Conservation (phyloP, 495 filamentous ascomycete genomes). For the Podospora comata region DNA sequence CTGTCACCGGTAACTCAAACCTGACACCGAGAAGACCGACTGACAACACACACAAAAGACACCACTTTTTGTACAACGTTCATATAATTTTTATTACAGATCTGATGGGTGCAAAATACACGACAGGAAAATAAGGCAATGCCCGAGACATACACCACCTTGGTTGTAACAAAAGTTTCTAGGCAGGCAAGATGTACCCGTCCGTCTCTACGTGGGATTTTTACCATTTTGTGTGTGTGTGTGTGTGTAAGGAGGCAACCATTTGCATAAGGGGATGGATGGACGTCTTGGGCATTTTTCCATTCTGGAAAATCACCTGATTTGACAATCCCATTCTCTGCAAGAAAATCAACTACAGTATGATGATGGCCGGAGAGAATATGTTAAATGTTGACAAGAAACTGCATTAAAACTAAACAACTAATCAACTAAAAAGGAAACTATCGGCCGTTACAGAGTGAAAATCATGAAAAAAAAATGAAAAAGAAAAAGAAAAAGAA, state of each 20-base stretch:
- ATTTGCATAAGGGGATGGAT: too few relatives aligned
- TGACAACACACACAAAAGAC: background rate
- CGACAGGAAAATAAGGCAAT: background rate
- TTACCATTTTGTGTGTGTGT: too few relatives aligned
- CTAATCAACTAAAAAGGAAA: conserved; percentile 5
- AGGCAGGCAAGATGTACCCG: too few relatives aligned
- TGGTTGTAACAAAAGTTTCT: background rate
- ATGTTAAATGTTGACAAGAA: background rate
- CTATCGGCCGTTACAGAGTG: background rate
- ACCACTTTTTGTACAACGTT: background rate
- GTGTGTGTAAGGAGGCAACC: too few relatives aligned
- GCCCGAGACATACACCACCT: background rate
- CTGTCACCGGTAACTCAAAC: background rate
- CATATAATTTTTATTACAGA: too few relatives aligned
- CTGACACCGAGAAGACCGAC: background rate
- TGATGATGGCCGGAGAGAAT: background rate
- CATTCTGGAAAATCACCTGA: too few relatives aligned
- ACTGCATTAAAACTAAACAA: conserved; percentile 7
- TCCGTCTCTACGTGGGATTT: too few relatives aligned
- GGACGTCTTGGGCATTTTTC: too few relatives aligned
- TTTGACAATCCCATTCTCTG: too few relatives aligned
- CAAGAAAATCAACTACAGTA: too few relatives aligned
- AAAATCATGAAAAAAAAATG: background rate
- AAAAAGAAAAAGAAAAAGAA: background rate
- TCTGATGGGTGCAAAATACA: background rate